A percentile compares a stretch with the other conserved stretches of the same genome.
Evolutionary conservation across 1,139 yeast genomes (phyloP).

Genomic region (Kurtzmaniella natalensis): DNA sequence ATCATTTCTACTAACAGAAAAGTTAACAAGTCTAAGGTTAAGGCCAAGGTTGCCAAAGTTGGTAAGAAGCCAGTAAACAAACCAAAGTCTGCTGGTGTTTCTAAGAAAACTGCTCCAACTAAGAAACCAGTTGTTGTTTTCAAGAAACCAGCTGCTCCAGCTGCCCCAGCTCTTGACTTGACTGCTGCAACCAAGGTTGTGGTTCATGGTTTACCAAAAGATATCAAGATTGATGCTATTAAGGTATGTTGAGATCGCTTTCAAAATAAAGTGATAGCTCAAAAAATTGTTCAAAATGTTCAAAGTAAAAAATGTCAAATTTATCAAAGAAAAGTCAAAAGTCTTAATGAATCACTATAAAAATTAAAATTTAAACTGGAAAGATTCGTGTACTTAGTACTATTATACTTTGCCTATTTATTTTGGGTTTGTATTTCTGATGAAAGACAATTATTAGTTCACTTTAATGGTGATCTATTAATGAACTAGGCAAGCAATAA

Average conservation of each 20-base stretch:
- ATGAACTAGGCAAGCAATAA: no score
- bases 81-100: conserved; percentile 15
- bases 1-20: conserved; percentile 65
- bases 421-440: no score
- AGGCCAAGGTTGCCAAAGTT: conserved; percentile 22
- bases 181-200: conserved; percentile 68
- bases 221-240: conserved; percentile 70
- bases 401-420: no score
- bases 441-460: no score
- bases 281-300: no score
- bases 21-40: conserved; percentile 25
- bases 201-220: conserved; percentile 75
- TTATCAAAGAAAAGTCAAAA: no score
- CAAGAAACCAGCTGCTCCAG: conserved; percentile 28
- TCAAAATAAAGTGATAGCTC: neutral
- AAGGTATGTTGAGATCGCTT: conserved; percentile 58
- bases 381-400: no score
- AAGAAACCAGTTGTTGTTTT: conserved; percentile 34
- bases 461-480: no score
- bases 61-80: conserved; percentile 17
- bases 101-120: conserved; percentile 26
- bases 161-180: conserved; percentile 40
- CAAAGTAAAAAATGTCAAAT: no score
- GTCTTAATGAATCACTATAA: no score
- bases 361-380: no score